These are phyloP conservation scores for Tieghemostelium lacteum DNA, from an alignment of 78 protist species.

Conservation along the genomic window DNA sequence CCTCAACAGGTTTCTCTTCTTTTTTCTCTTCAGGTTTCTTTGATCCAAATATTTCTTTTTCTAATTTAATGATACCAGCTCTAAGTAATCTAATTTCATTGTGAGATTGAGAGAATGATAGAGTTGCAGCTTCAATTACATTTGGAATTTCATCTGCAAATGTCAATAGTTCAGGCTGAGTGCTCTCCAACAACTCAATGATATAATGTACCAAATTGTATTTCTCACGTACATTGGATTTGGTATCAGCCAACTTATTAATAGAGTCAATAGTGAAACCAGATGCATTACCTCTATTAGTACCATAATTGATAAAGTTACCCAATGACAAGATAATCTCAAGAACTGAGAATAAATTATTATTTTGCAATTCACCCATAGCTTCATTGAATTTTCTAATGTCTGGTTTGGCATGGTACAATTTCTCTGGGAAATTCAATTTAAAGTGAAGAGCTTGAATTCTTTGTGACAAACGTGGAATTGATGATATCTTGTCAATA, in stretches of 20 bases:
- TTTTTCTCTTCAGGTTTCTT: neutral
- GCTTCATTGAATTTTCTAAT: constrained; percentile 72
- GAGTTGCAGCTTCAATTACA: constrained; percentile 56
- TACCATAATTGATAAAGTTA: constrained; percentile 79
- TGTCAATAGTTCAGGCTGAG: constrained; percentile 41
- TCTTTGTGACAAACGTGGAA: constrained; percentile 47
- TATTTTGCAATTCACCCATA: constrained; percentile 37
- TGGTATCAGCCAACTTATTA: constrained; percentile 81
- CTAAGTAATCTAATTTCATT: constrained; percentile 50
- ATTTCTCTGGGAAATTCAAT: constrained; percentile 69
- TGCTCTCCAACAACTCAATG: constrained; percentile 23
- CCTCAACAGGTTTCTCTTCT: neutral
- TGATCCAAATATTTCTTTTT: constrained; percentile 13
- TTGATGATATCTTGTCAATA: constrained; percentile 18
- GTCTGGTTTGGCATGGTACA: constrained; percentile 69
- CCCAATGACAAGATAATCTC: constrained; percentile 74
- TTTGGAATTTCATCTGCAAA: constrained; percentile 52
- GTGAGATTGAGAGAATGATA: constrained; percentile 37
- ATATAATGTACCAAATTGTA: constrained; percentile 58
- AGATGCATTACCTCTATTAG: constrained; percentile 77
- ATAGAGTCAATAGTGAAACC: constrained; percentile 81
- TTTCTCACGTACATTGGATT: constrained; percentile 60
- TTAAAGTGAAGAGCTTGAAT: constrained; percentile 71
- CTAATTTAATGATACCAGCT: constrained; percentile 34
- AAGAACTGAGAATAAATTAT: constrained; percentile 32